Conservation (phyloP, 139 green algal genomes). For the Closterium sp. region DNA sequence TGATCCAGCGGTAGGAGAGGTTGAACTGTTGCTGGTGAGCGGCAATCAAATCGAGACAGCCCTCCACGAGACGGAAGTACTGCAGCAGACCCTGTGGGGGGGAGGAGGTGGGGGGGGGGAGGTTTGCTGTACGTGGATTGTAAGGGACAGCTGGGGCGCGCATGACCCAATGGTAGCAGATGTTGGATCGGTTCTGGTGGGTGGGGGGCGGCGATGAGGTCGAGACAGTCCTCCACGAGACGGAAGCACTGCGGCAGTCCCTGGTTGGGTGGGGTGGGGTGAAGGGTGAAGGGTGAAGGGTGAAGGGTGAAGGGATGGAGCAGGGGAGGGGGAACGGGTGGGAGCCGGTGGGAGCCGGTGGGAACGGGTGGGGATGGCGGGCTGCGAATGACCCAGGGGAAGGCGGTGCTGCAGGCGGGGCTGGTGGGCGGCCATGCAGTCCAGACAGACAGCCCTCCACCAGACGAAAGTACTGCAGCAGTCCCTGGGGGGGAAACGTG, state of each 20-base stretch:
- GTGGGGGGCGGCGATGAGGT: neutral
- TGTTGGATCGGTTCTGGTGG: neutral
- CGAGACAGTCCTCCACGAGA: conserved; percentile 27
- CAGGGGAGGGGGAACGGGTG: neutral
- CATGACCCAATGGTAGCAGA: conserved; percentile 39
- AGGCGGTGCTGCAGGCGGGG: neutral
- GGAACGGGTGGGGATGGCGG: too few species aligned
- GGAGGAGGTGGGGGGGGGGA: neutral
- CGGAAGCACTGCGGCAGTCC: conserved; percentile 43
- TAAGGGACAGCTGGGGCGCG: neutral
- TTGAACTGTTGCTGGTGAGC: neutral
- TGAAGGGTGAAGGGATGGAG: neutral
- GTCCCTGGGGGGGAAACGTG: conserved; percentile 18
- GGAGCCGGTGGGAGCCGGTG: too few species aligned
- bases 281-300: neutral
- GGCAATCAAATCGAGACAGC: conserved; percentile 5
- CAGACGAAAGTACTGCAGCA: conserved; percentile 42
- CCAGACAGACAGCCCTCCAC: conserved; percentile 30
- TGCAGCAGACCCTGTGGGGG: conserved; percentile 40
- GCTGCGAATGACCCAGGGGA: conserved; percentile 34
- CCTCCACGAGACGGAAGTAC: conserved; percentile 41
- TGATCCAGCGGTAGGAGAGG: conserved; percentile 34
- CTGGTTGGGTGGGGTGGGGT: conserved; percentile 9
- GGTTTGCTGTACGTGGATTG: neutral
- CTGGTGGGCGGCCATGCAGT: conserved; percentile 1